A percentile compares a stretch with the other conserved stretches of the same genome.
Conservation (phyloP, 768 basidiomycete species). For the Cystobasidium tubakii region DNA sequence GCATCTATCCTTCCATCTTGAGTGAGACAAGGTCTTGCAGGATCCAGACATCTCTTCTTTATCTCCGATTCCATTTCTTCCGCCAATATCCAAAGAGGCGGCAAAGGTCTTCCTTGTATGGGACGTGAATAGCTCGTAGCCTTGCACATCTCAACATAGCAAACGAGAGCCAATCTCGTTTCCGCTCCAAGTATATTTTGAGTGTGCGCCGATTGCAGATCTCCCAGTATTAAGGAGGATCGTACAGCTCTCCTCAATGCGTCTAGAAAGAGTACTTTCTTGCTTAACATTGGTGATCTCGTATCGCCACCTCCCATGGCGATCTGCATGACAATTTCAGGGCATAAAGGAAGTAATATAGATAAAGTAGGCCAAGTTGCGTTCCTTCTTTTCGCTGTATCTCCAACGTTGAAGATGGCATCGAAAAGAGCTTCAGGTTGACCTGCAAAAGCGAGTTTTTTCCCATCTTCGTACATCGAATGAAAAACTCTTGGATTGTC, state of each 20-base stretch:
- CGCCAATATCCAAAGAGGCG: slow-evolving; percentile 2
- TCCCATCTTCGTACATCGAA: slow-evolving; percentile 1
- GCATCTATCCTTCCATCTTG: slow-evolving; percentile 5
- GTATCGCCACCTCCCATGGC: slow-evolving; percentile 27
- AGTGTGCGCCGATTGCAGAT: background rate
- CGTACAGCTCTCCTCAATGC: slow-evolving; percentile 10
- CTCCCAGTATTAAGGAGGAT: background rate
- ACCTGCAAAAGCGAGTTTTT: background rate
- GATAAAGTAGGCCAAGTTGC: slow-evolving; percentile 22
- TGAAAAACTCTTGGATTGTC: slow-evolving; percentile 1
- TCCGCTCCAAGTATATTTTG: background rate
- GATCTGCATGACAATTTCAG: slow-evolving; percentile 12
- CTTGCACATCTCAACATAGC: slow-evolving; percentile 4
- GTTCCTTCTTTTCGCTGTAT: background rate
- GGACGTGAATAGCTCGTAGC: slow-evolving; percentile 14
- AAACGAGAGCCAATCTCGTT: background rate
- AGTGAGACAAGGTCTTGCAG: background rate
- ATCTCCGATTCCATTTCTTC: slow-evolving; percentile 14
- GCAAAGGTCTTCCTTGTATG: background rate
- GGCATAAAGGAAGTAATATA: slow-evolving; percentile 13
- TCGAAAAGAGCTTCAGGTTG: slow-evolving; percentile 14
- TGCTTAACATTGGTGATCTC: slow-evolving; percentile 9
- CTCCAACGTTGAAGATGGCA: background rate
- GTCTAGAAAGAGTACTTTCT: slow-evolving; percentile 21
- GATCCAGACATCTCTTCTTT: slow-evolving; percentile 3